Percentiles rank a stretch among this genome's conserved stretches.
These are phyloP conservation scores for Selaginella tamariscina DNA, from an alignment of 75 land plant species.

Conservation along the genomic window DNA sequence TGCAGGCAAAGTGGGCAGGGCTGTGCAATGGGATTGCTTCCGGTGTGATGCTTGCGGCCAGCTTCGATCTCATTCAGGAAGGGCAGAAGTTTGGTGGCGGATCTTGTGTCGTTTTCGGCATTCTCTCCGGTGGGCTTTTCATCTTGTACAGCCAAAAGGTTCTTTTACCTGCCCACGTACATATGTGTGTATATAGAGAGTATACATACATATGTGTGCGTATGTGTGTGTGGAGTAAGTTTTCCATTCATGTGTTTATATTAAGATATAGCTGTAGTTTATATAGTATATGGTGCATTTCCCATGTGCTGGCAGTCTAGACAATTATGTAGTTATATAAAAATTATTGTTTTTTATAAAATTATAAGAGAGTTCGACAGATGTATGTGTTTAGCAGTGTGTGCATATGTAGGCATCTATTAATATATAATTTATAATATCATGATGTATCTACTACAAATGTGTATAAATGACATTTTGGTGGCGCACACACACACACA, in stretches of 20 bases:
- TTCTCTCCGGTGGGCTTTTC: slow-evolving; percentile 73
- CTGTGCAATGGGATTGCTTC: slow-evolving; percentile 94
- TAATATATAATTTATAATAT: no score
- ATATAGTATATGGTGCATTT: no score
- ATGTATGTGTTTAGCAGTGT: no score
- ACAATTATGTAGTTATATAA: no score
- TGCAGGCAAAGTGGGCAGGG: slow-evolving; percentile 88
- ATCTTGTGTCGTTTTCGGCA: slow-evolving; percentile 75
- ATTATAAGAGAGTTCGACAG: no score
- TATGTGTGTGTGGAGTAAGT: not conserved
- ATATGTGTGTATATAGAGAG: not conserved
- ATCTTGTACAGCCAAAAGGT: slow-evolving; percentile 85
- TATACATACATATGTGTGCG: no score
- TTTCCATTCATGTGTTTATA: not conserved
- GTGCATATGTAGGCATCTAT: no score
- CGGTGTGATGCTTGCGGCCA: slow-evolving; percentile 97
- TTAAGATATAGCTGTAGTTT: no score
- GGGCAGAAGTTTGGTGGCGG: slow-evolving; percentile 79
- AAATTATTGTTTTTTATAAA: no score
- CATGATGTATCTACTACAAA: no score
- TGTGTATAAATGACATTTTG: no score
- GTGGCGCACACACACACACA: not conserved
- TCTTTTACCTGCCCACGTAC: not conserved
- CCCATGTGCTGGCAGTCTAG: no score
- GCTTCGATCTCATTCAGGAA: slow-evolving; percentile 94